A percentile compares a stretch with the other conserved stretches of the same genome.
Evolutionary conservation across 345 rosid genomes (phyloP).

Genomic region (Salix viminalis): DNA sequence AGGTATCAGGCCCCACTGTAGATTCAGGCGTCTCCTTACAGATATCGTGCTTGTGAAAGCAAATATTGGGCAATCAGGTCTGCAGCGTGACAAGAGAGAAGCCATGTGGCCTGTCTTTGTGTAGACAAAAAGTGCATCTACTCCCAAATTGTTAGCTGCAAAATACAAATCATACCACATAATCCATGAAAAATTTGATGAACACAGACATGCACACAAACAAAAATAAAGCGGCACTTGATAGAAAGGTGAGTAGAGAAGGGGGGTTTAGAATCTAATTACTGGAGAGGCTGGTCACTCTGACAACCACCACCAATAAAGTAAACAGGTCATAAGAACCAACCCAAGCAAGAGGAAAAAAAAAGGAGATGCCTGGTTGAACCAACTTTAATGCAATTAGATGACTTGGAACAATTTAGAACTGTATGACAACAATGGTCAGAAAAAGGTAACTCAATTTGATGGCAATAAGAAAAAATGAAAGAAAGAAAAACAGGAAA

Average conservation of each 20-base stretch:
- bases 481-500: not conserved
- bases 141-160: conserved; percentile 92
- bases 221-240: not conserved
- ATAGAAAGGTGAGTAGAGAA: not conserved
- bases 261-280: not conserved
- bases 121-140: conserved; percentile 91
- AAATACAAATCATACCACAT: conserved; percentile 12
- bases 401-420: not conserved
- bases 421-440: not conserved
- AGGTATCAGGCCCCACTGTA: conserved; percentile 98
- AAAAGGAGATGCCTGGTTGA: not conserved
- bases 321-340: not conserved
- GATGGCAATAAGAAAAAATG: not conserved
- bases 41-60: conserved; percentile 82
- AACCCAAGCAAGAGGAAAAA: not conserved
- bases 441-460: not conserved
- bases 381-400: not conserved
- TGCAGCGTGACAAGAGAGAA: conserved; percentile 80
- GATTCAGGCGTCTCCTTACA: conserved; percentile 78
- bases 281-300: not conserved
- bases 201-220: not conserved
- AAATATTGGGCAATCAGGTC: conserved; percentile 97
- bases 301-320: not conserved
- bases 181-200: not conserved
- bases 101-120: conserved; percentile 95